Percentiles rank a stretch among this genome's conserved stretches.
Conservation (phyloP, 2,329 filamentous ascomycete species). For the Phaeoacremonium minimum region DNA sequence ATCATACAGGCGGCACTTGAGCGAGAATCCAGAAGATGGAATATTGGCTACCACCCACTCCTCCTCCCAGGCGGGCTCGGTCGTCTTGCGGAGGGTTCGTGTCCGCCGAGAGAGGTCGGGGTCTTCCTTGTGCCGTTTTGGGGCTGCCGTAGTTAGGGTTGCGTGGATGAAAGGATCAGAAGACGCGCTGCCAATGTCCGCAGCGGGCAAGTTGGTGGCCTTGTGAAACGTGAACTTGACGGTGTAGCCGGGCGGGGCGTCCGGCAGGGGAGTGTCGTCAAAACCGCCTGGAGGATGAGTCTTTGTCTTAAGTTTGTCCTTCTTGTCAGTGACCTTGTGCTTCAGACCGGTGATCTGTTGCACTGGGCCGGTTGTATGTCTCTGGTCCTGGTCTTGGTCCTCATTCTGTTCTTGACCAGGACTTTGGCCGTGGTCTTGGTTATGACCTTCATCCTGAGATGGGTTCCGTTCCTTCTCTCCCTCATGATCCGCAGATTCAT, state of each 20-base stretch:
- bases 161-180: conserved; percentile 81
- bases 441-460: no score
- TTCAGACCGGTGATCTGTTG: conserved; percentile 21
- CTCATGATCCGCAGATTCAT: no score
- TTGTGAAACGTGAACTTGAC: conserved; percentile 80
- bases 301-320: conserved; percentile 31
- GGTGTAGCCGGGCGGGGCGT: conserved; percentile 74
- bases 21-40: conserved; percentile 71
- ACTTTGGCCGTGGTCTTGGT: no score
- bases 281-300: conserved; percentile 68
- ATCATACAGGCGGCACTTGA: conserved; percentile 86
- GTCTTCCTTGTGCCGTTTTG: conserved; percentile 80
- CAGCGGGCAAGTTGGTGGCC: conserved; percentile 76
- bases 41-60: conserved; percentile 88
- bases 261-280: conserved; percentile 73
- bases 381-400: no score
- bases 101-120: conserved; percentile 72
- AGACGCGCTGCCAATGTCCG: conserved; percentile 71
- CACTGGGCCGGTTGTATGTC: conserved; percentile 4
- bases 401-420: no score
- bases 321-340: conserved; percentile 26
- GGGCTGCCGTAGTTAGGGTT: conserved; percentile 67
- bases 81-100: conserved; percentile 66
- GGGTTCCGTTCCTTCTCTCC: no score
- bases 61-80: conserved; percentile 76